phyloP scores from a whole-genome alignment of 495 filamentous ascomycete genomes.

The Hyaloscypha bicolor region DNA sequence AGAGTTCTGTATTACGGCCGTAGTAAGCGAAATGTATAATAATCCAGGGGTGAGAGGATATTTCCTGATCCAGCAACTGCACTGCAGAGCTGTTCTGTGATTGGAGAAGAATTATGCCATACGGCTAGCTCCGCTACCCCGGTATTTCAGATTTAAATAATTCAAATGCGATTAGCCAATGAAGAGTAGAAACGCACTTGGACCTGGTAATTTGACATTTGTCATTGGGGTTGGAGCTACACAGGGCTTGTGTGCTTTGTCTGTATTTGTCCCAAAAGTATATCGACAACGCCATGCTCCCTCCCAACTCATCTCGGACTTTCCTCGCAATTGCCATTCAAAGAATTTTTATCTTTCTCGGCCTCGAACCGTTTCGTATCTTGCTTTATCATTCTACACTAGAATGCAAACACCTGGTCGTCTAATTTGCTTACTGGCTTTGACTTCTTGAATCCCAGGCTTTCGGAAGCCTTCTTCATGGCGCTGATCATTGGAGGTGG shows the following conservation, averaged over 20 bases:
- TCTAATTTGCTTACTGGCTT: constrained; percentile 93
- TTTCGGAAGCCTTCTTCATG: constrained; percentile 93
- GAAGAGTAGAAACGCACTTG: background rate
- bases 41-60: background rate
- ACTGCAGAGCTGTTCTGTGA: background rate
- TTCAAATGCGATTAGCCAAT: background rate
- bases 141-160: background rate
- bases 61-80: background rate
- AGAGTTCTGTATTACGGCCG: background rate
- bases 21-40: background rate
- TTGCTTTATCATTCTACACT: constrained; percentile 31
- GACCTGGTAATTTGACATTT: background rate
- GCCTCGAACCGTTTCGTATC: too few species aligned
- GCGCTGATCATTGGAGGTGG: constrained; percentile 96
- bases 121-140: background rate
- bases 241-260: background rate
- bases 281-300: background rate
- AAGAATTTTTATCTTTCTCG: background rate
- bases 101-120: background rate
- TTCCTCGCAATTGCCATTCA: background rate
- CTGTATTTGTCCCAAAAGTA: background rate
- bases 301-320: background rate
- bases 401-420: constrained; percentile 99
- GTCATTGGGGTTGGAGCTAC: background rate
- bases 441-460: constrained; percentile 87